Percentiles rank a stretch among this genome's conserved stretches.
Evolutionary conservation across 2,329 filamentous ascomycete genomes (phyloP).

Genomic region (Clonostachys rosea): DNA sequence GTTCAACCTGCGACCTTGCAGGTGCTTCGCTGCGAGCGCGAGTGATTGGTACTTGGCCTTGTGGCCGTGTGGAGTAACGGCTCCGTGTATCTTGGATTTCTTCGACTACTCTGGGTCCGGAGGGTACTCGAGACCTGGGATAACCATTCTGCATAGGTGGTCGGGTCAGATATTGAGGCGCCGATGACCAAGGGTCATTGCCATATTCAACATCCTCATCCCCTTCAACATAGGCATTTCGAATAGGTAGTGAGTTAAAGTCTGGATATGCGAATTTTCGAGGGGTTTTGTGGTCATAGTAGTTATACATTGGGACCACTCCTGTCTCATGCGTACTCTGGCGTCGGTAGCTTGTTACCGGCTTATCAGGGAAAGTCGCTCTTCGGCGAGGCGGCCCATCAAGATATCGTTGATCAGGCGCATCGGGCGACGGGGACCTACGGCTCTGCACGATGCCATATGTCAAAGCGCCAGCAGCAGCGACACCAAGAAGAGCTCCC

Average conservation of each 20-base stretch:
- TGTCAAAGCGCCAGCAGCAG: conserved; percentile 57
- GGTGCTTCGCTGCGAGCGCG: conserved; percentile 36
- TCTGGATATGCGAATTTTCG: not conserved
- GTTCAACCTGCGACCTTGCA: no score
- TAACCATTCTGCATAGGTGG: not conserved
- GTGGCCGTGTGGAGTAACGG: conserved; percentile 28
- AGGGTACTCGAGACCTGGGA: not conserved
- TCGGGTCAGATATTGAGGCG: not conserved
- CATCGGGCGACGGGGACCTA: not conserved
- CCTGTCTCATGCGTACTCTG: not conserved
- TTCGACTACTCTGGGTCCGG: conserved; percentile 13
- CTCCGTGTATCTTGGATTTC: conserved; percentile 32
- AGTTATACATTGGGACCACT: not conserved
- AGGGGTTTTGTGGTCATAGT: not conserved
- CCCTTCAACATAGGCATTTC: not conserved
- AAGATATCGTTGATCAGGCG: not conserved
- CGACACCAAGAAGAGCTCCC: conserved; percentile 73
- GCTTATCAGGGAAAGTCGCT: conserved; percentile 3
- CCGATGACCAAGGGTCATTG: not conserved
- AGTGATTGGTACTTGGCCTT: conserved; percentile 15
- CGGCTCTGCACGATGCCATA: conserved; percentile 59
- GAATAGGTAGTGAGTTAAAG: not conserved
- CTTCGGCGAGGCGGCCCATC: not conserved
- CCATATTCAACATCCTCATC: conserved; percentile 3
- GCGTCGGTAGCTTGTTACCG: not conserved